Evolutionary conservation across 1,139 yeast genomes (phyloP), one percentile per base, ranked within the genome.

Genomic region (Nakaseomyces bracarensis): DNA sequence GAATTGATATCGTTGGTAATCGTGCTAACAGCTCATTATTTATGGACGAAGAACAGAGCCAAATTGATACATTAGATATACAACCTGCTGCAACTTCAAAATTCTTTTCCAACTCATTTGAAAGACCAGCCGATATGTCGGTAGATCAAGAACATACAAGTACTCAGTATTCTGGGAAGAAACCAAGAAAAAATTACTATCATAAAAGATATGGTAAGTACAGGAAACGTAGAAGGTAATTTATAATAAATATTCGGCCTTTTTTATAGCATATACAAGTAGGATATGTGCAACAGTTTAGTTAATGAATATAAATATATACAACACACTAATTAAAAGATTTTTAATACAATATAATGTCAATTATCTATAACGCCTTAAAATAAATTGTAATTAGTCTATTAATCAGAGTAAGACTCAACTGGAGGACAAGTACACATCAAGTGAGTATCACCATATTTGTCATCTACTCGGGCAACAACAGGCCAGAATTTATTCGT

Each of bases 391-490:
- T n/a, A n/a, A n/a, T n/a, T n/a, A n/a, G n/a, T 30, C 22, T 19
- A 30, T 16, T 30, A 21, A 7, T 30, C 34, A 4, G 21, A 3
- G 18, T 30, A 30, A 3, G 34, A 84, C 57, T 81, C 89, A 29
- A 82, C 91, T 9, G 81, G 71, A 35, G 91, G 91, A 68, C 98
- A 91, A 25, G 96, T 87, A 68, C 98, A 91, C 67, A 89, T 72
- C 66, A 91, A 72, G 68, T 91, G 82, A 74, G 82, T 70, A 63
- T 91, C 98, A 51, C 98, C 98, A 58, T 81, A 89, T 9, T 94
- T 81, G 60, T 91, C 98, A 62, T 91, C 95, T 48, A 91, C 73
- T 64, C 97, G 77, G 13, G 95, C 75, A 37, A 87, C 96, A 1
- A 89, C 71, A 35, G 98, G 97, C 98, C 98, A 91, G 64, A 89